Percentiles rank a stretch among this genome's conserved stretches.
phyloP scores from a whole-genome alignment of 257 asterid genomes.

The Nicotiana attenuata region DNA sequence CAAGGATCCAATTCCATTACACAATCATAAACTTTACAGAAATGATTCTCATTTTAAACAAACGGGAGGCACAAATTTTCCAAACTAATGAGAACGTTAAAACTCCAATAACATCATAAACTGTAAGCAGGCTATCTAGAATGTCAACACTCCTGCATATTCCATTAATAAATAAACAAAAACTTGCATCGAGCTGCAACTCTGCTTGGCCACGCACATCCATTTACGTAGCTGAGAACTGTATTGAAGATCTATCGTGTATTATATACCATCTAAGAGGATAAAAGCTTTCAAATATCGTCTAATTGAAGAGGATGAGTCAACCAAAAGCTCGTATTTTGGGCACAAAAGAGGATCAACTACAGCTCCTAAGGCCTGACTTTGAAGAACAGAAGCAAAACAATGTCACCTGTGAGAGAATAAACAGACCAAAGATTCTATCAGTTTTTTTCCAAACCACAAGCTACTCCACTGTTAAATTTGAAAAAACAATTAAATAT shows the following conservation, averaged over 20 bases:
- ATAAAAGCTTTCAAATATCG: background rate
- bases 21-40: background rate
- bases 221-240: background rate
- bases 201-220: background rate
- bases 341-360: background rate
- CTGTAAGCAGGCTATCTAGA: background rate
- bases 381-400: background rate
- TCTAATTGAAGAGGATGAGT: background rate
- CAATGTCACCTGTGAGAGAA: background rate
- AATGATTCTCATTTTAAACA: background rate
- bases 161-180: background rate
- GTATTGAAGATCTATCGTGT: background rate
- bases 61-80: background rate
- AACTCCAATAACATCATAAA: background rate
- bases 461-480: background rate
- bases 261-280: background rate
- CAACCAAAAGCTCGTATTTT: background rate
- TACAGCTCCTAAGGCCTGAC: background rate
- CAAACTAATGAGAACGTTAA: background rate
- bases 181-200: background rate
- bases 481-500: background rate
- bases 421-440: background rate
- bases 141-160: background rate
- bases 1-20: background rate
- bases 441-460: background rate